Evolutionary conservation across 2,329 filamentous ascomycete genomes (phyloP).

Genomic region (Elsinoe arachidis): DNA sequence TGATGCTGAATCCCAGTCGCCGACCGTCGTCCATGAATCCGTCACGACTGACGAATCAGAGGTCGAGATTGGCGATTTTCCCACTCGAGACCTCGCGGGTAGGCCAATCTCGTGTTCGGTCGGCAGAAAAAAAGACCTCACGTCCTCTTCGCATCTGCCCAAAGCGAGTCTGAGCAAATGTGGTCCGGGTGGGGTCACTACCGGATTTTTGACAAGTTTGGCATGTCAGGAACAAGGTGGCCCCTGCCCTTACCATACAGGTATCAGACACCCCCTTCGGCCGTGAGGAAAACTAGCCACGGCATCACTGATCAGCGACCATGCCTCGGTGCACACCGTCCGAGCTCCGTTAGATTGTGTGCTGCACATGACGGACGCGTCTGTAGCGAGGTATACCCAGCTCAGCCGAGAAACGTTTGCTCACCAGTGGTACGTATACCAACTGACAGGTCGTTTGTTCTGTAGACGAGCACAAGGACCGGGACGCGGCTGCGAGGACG

Average conservation of each 20-base stretch:
- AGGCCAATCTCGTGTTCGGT: neutral
- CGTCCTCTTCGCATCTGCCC: neutral
- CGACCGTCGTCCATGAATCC: neutral
- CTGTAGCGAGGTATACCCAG: neutral
- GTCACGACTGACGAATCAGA: neutral
- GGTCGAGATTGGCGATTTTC: neutral
- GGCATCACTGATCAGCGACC: slow-evolving; percentile 7
- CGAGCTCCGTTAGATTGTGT: neutral
- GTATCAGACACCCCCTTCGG: slow-evolving; percentile 5
- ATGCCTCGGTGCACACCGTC: neutral
- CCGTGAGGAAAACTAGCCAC: neutral
- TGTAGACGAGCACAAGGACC: neutral
- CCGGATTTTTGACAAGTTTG: neutral
- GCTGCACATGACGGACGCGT: neutral
- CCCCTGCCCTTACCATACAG: neutral
- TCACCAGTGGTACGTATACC: neutral
- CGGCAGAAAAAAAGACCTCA: slow-evolving; percentile 2
- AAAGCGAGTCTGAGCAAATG: neutral
- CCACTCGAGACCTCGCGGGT: neutral
- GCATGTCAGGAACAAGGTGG: slow-evolving; percentile 9
- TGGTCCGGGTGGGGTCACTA: slow-evolving; percentile 10
- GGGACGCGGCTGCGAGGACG: slow-evolving; percentile 8
- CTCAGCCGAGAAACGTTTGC: slow-evolving; percentile 4
- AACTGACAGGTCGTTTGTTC: neutral
- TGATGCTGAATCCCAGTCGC: neutral